Percentiles rank a stretch among this genome's conserved stretches.
Evolutionary conservation across 805 yeast genomes (phyloP).

Genomic region (Lipomyces spencermartinsiae): DNA sequence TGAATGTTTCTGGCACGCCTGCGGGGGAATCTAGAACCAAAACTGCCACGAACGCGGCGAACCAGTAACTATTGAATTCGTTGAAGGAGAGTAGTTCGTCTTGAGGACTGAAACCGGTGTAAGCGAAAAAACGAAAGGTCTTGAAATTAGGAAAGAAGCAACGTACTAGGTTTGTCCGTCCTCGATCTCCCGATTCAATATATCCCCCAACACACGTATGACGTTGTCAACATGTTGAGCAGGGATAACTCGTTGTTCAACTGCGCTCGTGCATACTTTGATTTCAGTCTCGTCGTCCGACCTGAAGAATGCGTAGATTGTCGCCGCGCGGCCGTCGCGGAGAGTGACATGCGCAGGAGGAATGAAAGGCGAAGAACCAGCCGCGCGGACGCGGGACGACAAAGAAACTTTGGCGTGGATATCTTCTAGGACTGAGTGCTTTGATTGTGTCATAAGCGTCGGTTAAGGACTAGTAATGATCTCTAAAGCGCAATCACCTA

Average conservation of each 20-base stretch:
- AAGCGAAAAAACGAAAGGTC: not conserved
- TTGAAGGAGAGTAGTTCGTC: conserved; percentile 50
- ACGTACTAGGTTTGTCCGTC: conserved; percentile 70
- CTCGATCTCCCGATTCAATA: conserved; percentile 70
- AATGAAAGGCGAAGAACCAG: not conserved
- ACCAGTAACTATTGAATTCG: conserved; percentile 71
- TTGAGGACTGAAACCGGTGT: conserved; percentile 51
- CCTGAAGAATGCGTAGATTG: conserved; percentile 24
- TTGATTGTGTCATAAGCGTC: not conserved
- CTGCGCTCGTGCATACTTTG: conserved; percentile 12
- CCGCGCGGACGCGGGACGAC: not conserved
- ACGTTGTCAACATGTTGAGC: conserved; percentile 6
- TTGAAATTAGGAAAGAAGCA: not conserved
- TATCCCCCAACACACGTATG: conserved; percentile 34
- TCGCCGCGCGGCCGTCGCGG: conserved; percentile 27
- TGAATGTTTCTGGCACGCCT: conserved; percentile 36
- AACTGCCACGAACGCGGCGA: conserved; percentile 67
- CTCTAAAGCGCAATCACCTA: not conserved
- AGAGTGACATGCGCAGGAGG: conserved; percentile 17
- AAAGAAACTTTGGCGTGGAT: not conserved
- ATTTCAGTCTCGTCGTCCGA: conserved; percentile 12
- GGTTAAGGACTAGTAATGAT: not conserved
- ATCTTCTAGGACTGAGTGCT: not conserved
- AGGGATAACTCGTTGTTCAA: conserved; percentile 2
- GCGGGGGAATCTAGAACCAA: conserved; percentile 55